Evolutionary conservation across 2,329 filamentous ascomycete species (phyloP).

Genomic region (Aureobasidium subglaciale): DNA sequence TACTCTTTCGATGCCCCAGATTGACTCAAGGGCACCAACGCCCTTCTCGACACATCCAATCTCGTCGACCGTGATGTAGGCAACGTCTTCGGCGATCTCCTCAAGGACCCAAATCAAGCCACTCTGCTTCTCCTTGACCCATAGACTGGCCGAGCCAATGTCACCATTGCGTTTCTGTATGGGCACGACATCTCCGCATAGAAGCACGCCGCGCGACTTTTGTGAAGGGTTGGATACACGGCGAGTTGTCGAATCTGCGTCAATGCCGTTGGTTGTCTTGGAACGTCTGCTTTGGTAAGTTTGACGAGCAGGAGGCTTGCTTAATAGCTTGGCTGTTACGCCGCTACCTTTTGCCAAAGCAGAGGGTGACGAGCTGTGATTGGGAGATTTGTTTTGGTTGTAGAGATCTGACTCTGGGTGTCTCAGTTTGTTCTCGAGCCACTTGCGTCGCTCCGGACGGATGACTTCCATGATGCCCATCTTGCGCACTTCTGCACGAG

Average conservation of each 20-base stretch:
- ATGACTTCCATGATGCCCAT: conserved; percentile 94
- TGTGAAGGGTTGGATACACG: conserved; percentile 58
- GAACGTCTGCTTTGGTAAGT: conserved; percentile 50
- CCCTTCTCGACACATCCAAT: conserved; percentile 65
- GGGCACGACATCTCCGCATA: conserved; percentile 96
- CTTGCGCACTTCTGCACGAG: conserved; percentile 87
- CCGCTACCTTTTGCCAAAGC: conserved; percentile 63
- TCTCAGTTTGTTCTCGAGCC: conserved; percentile 79
- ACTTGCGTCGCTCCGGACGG: conserved; percentile 76
- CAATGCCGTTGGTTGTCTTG: conserved; percentile 56
- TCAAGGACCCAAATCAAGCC: conserved; percentile 97
- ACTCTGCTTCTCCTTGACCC: conserved; percentile 95
- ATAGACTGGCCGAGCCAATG: conserved; percentile 86
- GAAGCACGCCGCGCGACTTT: conserved; percentile 78
- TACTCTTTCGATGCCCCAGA: conserved; percentile 71
- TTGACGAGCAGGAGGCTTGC: conserved; percentile 63
- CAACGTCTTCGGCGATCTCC: conserved; percentile 93
- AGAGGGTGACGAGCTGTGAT: conserved; percentile 15
- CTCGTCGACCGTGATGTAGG: conserved; percentile 67
- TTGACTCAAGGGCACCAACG: conserved; percentile 69
- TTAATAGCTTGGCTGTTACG: conserved; percentile 81
- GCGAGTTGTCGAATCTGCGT: conserved; percentile 37
- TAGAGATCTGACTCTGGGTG: conserved; percentile 44
- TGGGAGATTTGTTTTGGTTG: conserved; percentile 29
- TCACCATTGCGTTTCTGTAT: conserved; percentile 93